A percentile compares a stretch with the other conserved stretches of the same genome.
These are phyloP conservation scores for Entomortierella lignicola DNA, from an alignment of 192 early-diverging fungal genomes.

Conservation along the genomic window DNA sequence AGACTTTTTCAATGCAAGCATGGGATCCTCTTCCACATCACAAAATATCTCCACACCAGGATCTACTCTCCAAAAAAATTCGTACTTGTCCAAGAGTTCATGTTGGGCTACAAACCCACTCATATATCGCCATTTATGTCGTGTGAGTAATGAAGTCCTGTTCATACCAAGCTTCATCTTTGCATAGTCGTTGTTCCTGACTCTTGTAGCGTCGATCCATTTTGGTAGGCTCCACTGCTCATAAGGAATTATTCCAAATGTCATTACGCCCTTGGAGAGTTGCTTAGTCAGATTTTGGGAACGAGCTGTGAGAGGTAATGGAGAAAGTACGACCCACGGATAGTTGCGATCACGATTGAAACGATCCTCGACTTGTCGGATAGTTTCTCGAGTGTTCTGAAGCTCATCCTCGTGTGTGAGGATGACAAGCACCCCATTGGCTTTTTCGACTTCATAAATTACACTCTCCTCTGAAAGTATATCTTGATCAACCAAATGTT, in stretches of 20 bases:
- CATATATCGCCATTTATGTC: conserved; percentile 29
- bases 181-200: conserved; percentile 12
- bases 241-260: conserved; percentile 59
- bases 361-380: conserved; percentile 71
- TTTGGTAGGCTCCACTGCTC: conserved; percentile 66
- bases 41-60: conserved; percentile 70
- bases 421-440: conserved; percentile 60
- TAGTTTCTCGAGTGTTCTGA: conserved; percentile 55
- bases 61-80: conserved; percentile 73
- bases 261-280: conserved; percentile 56
- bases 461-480: not conserved
- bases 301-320: conserved; percentile 66
- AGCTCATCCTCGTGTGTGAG: conserved; percentile 65
- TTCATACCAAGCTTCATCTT: conserved; percentile 19
- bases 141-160: conserved; percentile 3
- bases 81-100: conserved; percentile 57
- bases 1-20: conserved; percentile 65
- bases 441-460: conserved; percentile 19
- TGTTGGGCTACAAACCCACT: conserved; percentile 65
- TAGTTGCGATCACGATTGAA: conserved; percentile 75
- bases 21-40: conserved; percentile 69
- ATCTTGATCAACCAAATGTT: not conserved
- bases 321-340: conserved; percentile 80
- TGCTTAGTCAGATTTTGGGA: conserved; percentile 58
- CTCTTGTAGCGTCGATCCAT: conserved; percentile 54